A percentile compares a stretch with the other conserved stretches of the same genome.
These are phyloP conservation scores for Candida berthetii DNA, from an alignment of 805 yeast species.

Conservation along the genomic window DNA sequence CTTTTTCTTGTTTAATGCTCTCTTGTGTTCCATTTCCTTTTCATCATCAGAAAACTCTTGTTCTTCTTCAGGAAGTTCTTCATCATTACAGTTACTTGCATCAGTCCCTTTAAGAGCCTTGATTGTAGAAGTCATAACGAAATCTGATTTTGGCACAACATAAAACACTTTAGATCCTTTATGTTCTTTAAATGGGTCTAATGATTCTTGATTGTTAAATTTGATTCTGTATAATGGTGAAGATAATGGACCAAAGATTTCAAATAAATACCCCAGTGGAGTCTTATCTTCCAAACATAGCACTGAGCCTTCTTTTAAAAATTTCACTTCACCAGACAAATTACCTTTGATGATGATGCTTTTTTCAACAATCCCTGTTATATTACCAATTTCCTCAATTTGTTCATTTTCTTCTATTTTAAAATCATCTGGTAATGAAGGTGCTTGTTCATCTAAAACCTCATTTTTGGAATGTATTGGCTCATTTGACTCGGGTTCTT, in stretches of 20 bases:
- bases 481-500: constrained; percentile 15
- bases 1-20: constrained; percentile 50
- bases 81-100: constrained; percentile 93
- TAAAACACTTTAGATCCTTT: constrained; percentile 61
- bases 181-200: constrained; percentile 36
- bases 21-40: constrained; percentile 67
- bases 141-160: constrained; percentile 77
- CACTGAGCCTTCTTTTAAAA: constrained; percentile 74
- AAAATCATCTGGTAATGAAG: constrained; percentile 62
- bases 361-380: constrained; percentile 64
- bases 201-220: constrained; percentile 45
- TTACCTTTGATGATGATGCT: constrained; percentile 68
- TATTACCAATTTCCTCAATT: constrained; percentile 64
- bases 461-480: constrained; percentile 83
- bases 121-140: constrained; percentile 68
- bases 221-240: constrained; percentile 77
- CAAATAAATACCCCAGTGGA: constrained; percentile 73
- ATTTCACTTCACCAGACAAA: constrained; percentile 77
- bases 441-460: constrained; percentile 58
- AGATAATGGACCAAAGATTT: constrained; percentile 84
- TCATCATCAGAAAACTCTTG: constrained; percentile 96
- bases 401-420: constrained; percentile 52
- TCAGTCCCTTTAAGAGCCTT: constrained; percentile 79
- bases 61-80: constrained; percentile 88
- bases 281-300: constrained; percentile 70